Conservation (phyloP, 306 rosid genomes). For the Ormosia emarginata region DNA sequence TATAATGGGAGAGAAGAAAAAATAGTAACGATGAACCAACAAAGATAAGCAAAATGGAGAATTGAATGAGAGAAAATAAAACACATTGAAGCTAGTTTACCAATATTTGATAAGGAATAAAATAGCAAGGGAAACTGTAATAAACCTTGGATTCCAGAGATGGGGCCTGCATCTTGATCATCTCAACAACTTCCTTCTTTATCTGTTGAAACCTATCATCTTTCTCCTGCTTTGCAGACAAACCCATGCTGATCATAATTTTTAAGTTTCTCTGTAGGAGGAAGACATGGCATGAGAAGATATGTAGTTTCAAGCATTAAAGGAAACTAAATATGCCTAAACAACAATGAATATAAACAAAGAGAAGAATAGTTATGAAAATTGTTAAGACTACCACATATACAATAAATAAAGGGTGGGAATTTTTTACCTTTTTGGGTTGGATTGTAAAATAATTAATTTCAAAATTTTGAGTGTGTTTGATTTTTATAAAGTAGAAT, state of each 20-base stretch:
- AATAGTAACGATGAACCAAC: slow-evolving; percentile 14
- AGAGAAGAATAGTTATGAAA: neutral
- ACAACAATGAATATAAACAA: slow-evolving; percentile 22
- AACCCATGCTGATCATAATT: slow-evolving; percentile 83
- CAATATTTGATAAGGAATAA: neutral
- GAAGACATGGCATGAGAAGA: slow-evolving; percentile 37
- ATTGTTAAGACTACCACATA: neutral
- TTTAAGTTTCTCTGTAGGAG: slow-evolving; percentile 84
- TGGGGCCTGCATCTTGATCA: slow-evolving; percentile 64
- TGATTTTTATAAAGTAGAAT: neutral
- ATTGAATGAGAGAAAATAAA: neutral
- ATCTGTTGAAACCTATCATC: slow-evolving; percentile 79
- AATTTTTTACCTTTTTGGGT: neutral
- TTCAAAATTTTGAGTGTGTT: neutral
- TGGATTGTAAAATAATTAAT: neutral
- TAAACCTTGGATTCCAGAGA: slow-evolving; percentile 70
- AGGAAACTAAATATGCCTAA: slow-evolving; percentile 17
- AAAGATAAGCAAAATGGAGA: slow-evolving; percentile 10
- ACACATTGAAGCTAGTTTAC: neutral
- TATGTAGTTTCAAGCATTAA: slow-evolving; percentile 18
- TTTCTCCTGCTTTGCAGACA: slow-evolving; percentile 87
- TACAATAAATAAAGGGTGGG: neutral
- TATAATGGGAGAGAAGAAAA: neutral
- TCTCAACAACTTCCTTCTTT: slow-evolving; percentile 87
- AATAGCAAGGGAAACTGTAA: neutral